Percentiles rank a stretch among this genome's conserved stretches.
Conservation (phyloP, 768 basidiomycete species). For the Boletellus ananas region DNA sequence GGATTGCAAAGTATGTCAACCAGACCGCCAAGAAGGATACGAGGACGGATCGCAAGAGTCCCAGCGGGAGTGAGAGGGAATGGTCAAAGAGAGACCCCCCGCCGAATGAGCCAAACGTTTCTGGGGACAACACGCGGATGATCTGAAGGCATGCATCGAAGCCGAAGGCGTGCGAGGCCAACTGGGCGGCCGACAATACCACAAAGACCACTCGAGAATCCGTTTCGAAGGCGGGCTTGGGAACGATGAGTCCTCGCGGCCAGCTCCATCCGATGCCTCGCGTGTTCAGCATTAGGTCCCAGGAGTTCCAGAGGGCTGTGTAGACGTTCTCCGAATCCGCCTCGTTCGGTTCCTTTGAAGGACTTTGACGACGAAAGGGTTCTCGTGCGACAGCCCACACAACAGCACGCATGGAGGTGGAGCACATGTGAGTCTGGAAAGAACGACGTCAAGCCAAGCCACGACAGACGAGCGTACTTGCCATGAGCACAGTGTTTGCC, state of each 20-base stretch:
- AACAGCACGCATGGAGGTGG: slow-evolving; percentile 9
- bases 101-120: slow-evolving; percentile 31
- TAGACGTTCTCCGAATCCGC: neutral
- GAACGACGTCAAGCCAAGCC: neutral
- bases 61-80: slow-evolving; percentile 28
- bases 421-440: slow-evolving; percentile 13
- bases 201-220: slow-evolving; percentile 18
- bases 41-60: slow-evolving; percentile 37
- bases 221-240: slow-evolving; percentile 13
- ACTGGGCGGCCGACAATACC: slow-evolving; percentile 1
- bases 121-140: slow-evolving; percentile 33
- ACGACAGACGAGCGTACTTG: slow-evolving; percentile 4
- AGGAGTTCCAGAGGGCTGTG: slow-evolving; percentile 23
- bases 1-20: slow-evolving; percentile 44
- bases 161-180: slow-evolving; percentile 5
- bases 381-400: slow-evolving; percentile 17
- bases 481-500: slow-evolving; percentile 14
- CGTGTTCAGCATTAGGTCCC: slow-evolving; percentile 17
- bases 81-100: slow-evolving; percentile 39
- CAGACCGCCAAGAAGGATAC: slow-evolving; percentile 44
- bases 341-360: neutral
- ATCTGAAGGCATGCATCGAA: slow-evolving; percentile 13
- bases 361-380: slow-evolving; percentile 9
- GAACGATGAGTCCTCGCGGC: slow-evolving; percentile 10
- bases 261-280: slow-evolving; percentile 31